phyloP scores from a whole-genome alignment of 495 filamentous ascomycete genomes.

The Parachaetomium inaequale region DNA sequence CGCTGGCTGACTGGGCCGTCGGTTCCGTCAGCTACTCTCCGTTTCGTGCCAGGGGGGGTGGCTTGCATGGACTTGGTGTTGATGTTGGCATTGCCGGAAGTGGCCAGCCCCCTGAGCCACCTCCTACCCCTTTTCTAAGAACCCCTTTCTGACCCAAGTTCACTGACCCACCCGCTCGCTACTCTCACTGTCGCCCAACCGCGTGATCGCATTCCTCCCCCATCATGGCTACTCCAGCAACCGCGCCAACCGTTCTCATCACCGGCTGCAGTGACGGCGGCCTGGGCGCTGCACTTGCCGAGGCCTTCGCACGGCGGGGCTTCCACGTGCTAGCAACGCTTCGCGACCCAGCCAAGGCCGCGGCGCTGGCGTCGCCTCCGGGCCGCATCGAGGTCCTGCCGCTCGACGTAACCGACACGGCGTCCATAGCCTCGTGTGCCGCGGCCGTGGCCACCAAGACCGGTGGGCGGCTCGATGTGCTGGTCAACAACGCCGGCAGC shows the following conservation, averaged over 20 bases:
- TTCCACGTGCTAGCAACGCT: conserved; percentile 56
- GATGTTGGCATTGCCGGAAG: background rate
- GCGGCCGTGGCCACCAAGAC: conserved; percentile 33
- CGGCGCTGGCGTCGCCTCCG: conserved; percentile 31
- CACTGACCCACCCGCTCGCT: background rate
- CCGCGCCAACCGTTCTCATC: conserved; percentile 30
- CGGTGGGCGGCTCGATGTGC: conserved; percentile 42
- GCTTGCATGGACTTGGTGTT: background rate
- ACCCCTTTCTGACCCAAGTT: no score
- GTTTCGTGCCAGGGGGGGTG: background rate
- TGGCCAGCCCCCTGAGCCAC: no score
- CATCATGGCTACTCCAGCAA: background rate
- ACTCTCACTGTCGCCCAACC: background rate
- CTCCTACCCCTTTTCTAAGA: no score
- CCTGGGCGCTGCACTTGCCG: conserved; percentile 52
- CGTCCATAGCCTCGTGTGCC: conserved; percentile 34
- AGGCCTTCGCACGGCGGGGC: conserved; percentile 46
- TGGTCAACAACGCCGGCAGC: conserved; percentile 57
- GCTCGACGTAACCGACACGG: conserved; percentile 46
- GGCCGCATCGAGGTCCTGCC: conserved; percentile 41
- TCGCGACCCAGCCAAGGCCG: conserved; percentile 40
- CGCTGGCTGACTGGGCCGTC: background rate
- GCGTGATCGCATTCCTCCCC: background rate
- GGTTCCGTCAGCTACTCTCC: background rate
- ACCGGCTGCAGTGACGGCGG: conserved; percentile 51